Evolutionary conservation across 2,329 filamentous ascomycete genomes (phyloP), one percentile per base, ranked within the genome.

Genomic region (Colletotrichum musicola): DNA sequence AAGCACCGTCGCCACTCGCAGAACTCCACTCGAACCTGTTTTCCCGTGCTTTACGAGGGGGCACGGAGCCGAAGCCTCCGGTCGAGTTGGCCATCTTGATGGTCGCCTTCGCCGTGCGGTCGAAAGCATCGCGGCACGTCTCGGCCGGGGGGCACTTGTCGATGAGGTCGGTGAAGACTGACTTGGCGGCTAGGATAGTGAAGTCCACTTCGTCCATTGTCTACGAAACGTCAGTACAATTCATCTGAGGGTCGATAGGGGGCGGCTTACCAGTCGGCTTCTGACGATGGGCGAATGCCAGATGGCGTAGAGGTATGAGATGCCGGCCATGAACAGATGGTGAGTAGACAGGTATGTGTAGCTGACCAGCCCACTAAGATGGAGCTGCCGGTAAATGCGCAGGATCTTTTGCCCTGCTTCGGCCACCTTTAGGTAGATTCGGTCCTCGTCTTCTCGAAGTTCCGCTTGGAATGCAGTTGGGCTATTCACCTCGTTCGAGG

Each of bases 161-260:
- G 72, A 97, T 95, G 71, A 98, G 86, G 76, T 98, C 96, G 5
- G 90, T 92, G 50, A 98, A 90, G 9, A 98, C 94, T 1, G 95
- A 98, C 56, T 94, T 98, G 22, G 95, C 95, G 9, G 95, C 94
- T 56, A 98, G 85, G 9, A 98, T 93, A 0, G 95, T 98, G 75
- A 97, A 97, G 77, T 98, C 95, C n/a, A 98, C 94, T 77, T 98
- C 95, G 75, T 98, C 95, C 82, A 97, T 92, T 7, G 92, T 93
- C 88, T 90, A 64, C 4, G 22, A 9, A 12, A 38, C 30, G 65
- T 82, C 73, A 82, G 76, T 35, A 49, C 6, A 14, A 5, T 25
- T 16, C 27, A 55, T 4, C 20, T 38, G 35, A 12, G 13, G 22
- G 25, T 58, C 9, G 20, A 44, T n/a, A 25, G 16, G 9, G 51